phyloP scores from a whole-genome alignment of 805 yeast species.

The Starmera dryadoides region DNA sequence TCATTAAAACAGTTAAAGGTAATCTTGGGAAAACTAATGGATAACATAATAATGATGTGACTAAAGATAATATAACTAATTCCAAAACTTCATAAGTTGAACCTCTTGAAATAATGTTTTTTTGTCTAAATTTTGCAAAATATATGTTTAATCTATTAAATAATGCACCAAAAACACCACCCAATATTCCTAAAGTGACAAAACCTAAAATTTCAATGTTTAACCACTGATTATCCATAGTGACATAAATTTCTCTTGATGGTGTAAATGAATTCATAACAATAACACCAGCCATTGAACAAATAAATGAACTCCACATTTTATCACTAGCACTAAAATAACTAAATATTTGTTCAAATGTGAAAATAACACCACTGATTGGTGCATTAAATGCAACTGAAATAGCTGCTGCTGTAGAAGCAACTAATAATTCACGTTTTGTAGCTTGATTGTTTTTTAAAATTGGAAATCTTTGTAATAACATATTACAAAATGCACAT shows the following conservation, averaged over 20 bases:
- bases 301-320: conserved; percentile 80
- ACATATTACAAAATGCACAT: conserved; percentile 43
- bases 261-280: conserved; percentile 43
- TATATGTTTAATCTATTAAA: conserved; percentile 41
- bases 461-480: conserved; percentile 26
- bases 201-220: conserved; percentile 67
- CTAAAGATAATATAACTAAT: conserved; percentile 36
- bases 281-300: conserved; percentile 67
- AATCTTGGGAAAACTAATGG: conserved; percentile 46
- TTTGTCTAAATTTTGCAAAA: conserved; percentile 30
- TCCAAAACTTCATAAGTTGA: conserved; percentile 37
- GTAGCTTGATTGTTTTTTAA: conserved; percentile 44
- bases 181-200: conserved; percentile 57
- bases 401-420: conserved; percentile 80
- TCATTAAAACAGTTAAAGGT: conserved; percentile 49
- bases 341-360: conserved; percentile 59
- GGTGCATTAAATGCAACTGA: conserved; percentile 84
- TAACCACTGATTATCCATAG: conserved; percentile 71
- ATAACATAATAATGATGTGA: conserved; percentile 50
- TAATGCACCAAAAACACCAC: conserved; percentile 58
- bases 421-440: conserved; percentile 58
- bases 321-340: conserved; percentile 55
- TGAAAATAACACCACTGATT: conserved; percentile 80
- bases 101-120: conserved; percentile 12
- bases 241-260: conserved; percentile 49